Base-by-base conservation (phyloP, 108 stramenopile genomes). In the Pseudonitzschia delicatissima region DNA sequence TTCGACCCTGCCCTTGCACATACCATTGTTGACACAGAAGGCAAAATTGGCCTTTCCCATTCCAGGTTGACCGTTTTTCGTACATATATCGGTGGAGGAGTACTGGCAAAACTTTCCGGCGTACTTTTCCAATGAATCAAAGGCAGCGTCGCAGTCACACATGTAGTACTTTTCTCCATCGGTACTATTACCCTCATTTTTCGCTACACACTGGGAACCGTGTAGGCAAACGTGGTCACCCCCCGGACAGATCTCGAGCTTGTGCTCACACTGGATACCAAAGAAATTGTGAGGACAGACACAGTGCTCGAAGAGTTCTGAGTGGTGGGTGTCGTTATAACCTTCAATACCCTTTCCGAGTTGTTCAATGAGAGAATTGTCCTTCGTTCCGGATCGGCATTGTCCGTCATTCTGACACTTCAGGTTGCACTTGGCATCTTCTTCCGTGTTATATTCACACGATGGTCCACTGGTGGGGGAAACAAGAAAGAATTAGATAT, bases 261-360 rank as follows among this genome's bases (percentile, higher is more conserved):
- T 53, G 51, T 71, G 69, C 39, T 86, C 85, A 55, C 85, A 86
- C 28, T 66, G 65, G 9, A 82, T 26, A 4, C 85, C 85, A 55
- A 71, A 70, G 37, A 45, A 82, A 5, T 80, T 77, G 5, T 72
- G 55, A 1, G 80, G 75, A 37, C 85, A 86, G 26, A 81, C 73
- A 36, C 85, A 86, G 68, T 86, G 81, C 62, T 86, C 74, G 50
- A 81, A 84, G 13, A 76, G 62, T 25, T 67, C 71, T 44, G 57
- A 68, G 53, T 55, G 53, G 29, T 55, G 60, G 0, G 57, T 66
- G 17, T 34, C 60, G 23, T 66, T 62, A 32, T 49, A 63, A 21
- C 51, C 70, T 15, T 33, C 39, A 57, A 78, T 66, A 0, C 67
- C 57, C 51, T 65, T 44, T 37, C 75, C 61, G 15, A 76, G 42